These are phyloP conservation scores for Fusarium pilosicola DNA, from an alignment of 2,329 filamentous ascomycete species.

Conservation along the genomic window DNA sequence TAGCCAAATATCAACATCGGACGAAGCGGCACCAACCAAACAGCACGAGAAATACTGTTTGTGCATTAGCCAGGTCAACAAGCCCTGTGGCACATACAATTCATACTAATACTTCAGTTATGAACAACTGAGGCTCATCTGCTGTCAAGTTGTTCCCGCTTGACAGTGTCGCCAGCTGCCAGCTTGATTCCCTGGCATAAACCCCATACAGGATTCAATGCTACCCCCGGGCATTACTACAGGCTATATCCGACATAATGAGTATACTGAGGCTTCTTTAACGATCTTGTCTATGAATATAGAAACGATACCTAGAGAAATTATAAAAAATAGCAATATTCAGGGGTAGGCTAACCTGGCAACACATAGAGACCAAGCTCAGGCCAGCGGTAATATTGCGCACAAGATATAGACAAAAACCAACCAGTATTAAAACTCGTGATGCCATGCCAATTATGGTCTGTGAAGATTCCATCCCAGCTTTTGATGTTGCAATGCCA, in stretches of 20 bases:
- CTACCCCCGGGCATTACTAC: neutral
- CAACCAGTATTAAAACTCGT: fast-evolving
- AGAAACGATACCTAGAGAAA: too few species aligned
- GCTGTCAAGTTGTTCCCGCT: neutral
- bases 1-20: neutral
- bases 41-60: neutral
- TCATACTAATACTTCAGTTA: too few species aligned
- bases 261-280: fast-evolving
- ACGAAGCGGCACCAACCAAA: constrained; percentile 17
- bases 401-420: neutral
- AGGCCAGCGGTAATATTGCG: too few species aligned
- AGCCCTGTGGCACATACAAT: neutral
- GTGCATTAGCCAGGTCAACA: neutral
- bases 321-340: neutral
- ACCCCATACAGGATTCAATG: neutral
- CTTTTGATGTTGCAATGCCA: neutral
- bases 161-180: constrained; percentile 16
- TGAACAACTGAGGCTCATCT: neutral
- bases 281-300: neutral
- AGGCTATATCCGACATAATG: fast-evolving
- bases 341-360: neutral
- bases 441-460: neutral
- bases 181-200: neutral
- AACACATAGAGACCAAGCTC: neutral
- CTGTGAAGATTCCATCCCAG: neutral